phyloP scores from a whole-genome alignment of 352 stramenopile species.

The Blastocystis sp. region DNA sequence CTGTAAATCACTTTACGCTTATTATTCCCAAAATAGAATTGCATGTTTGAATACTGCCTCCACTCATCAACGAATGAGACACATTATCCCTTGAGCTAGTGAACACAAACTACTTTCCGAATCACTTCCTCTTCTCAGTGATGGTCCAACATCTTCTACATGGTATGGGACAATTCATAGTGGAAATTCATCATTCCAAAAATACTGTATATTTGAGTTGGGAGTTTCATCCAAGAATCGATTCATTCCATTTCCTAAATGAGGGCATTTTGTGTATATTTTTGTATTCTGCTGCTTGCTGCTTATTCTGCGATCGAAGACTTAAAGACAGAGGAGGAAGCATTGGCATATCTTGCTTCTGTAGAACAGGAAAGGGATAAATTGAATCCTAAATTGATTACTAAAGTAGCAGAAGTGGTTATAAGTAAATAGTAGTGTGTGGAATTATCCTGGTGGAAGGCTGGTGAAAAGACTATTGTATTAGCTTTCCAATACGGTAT shows the following conservation, averaged over 20 bases:
- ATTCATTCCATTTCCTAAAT: neutral
- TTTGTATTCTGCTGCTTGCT: neutral
- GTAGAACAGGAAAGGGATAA: slow-evolving; percentile 31
- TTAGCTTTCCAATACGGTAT: slow-evolving; percentile 32
- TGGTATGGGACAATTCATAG: too few species aligned
- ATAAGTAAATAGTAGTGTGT: neutral
- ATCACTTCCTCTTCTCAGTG: neutral
- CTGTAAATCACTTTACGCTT: neutral
- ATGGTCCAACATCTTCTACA: neutral
- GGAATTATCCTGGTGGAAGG: slow-evolving; percentile 59
- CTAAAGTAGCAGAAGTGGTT: neutral
- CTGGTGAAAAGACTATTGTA: slow-evolving; percentile 50
- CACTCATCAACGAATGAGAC: neutral
- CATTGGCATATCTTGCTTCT: neutral
- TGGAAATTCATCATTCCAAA: too few species aligned
- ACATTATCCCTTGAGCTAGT: neutral
- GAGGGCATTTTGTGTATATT: neutral
- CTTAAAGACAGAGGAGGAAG: neutral
- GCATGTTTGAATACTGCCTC: neutral
- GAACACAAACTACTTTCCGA: neutral
- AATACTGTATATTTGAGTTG: neutral
- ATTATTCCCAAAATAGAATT: neutral
- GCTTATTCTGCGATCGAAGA: neutral
- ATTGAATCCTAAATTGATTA: neutral
- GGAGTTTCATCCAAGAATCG: neutral